phyloP scores from a whole-genome alignment of 257 asterid genomes.

The Buddleja alternifolia region DNA sequence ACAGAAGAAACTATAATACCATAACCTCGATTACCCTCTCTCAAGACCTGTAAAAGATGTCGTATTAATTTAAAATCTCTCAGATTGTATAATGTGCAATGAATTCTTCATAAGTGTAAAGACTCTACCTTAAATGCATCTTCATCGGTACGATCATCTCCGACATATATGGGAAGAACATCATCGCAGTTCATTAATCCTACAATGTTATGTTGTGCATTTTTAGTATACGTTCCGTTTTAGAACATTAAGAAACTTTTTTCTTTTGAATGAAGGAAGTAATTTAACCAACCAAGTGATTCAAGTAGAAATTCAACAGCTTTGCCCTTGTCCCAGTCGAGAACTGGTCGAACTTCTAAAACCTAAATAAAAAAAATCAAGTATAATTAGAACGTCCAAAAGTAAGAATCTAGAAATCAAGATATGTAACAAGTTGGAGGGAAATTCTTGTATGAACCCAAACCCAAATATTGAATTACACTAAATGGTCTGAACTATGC shows the following conservation, averaged over 20 bases:
- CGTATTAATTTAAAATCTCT: constrained; percentile 2
- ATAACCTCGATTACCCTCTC: constrained; percentile 69
- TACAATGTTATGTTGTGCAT: constrained; percentile 28
- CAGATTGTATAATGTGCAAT: not conserved
- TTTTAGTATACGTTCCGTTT: not conserved
- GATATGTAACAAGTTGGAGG: not conserved
- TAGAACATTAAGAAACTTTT: not conserved
- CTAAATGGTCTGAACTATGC: no score
- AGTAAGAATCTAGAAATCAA: not conserved
- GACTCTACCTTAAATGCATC: constrained; percentile 88
- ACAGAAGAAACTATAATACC: constrained; percentile 88
- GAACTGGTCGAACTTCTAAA: constrained; percentile 89
- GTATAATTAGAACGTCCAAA: constrained; percentile 3
- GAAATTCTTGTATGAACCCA: not conserved
- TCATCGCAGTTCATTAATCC: constrained; percentile 71
- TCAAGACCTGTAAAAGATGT: constrained; percentile 54
- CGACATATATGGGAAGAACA: constrained; percentile 85
- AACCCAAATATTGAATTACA: no score
- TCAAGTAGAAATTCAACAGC: constrained; percentile 93
- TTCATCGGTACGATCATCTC: constrained; percentile 97
- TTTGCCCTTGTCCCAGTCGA: constrained; percentile 95
- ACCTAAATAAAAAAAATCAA: constrained; percentile 47
- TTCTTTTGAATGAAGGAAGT: not conserved
- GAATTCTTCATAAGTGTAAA: not conserved
- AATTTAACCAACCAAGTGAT: constrained; percentile 76